Percentiles rank a stretch among this genome's conserved stretches.
Conservation (phyloP, 768 basidiomycete species). For the Mycena galericulata region DNA sequence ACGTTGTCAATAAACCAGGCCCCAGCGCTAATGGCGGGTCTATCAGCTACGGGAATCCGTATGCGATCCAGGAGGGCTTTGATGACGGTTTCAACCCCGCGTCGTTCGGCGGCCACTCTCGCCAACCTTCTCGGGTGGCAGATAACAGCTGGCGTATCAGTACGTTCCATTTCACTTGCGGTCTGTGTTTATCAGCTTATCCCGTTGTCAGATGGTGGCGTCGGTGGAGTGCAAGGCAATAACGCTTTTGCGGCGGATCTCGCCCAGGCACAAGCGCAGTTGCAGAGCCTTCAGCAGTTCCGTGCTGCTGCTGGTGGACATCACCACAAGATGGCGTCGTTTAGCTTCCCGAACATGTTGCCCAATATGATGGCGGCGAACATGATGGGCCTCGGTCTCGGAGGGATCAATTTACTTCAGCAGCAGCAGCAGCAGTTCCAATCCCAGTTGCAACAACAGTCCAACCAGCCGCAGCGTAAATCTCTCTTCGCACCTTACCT, state of each 20-base stretch:
- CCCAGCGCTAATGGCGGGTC: conserved; percentile 61
- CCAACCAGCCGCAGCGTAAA: conserved; percentile 94
- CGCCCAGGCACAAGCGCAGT: conserved; percentile 96
- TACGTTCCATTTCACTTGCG: conserved; percentile 43
- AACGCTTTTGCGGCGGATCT: conserved; percentile 84
- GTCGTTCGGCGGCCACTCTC: conserved; percentile 72
- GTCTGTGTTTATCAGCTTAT: conserved; percentile 26
- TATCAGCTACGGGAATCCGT: conserved; percentile 61
- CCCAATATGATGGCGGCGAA: conserved; percentile 98
- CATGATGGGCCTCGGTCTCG: conserved; percentile 91
- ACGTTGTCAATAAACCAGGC: conserved; percentile 83
- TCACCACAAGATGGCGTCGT: conserved; percentile 97
- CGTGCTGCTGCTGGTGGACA: conserved; percentile 94
- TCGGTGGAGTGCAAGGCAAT: conserved; percentile 73
- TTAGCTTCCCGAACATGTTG: conserved; percentile 98
- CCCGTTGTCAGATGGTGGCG: conserved; percentile 72
- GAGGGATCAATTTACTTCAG: conserved; percentile 87
- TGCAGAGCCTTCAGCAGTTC: conserved; percentile 97
- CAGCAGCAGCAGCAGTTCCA: conserved; percentile 97
- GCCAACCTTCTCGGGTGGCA: conserved; percentile 73
- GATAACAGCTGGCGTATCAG: conserved; percentile 93
- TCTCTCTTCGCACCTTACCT: conserved; percentile 98
- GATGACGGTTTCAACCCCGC: conserved; percentile 86
- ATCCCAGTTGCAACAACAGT: conserved; percentile 94
- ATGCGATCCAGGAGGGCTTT: conserved; percentile 70